Base-by-base conservation (phyloP, 345 rosid species). In the Rhodamnia rubescens region DNA sequence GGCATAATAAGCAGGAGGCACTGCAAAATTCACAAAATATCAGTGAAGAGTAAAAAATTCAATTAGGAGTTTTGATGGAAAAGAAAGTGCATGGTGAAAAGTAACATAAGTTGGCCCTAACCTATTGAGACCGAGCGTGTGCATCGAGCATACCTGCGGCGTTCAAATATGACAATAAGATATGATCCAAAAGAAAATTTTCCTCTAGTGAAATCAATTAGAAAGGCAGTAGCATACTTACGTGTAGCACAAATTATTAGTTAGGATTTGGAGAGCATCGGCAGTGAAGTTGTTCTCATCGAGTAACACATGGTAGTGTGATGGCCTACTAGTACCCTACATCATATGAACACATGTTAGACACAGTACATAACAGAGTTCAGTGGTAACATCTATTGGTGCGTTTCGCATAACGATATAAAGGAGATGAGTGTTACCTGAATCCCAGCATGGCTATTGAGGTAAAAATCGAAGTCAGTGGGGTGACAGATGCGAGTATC, bases 371-470 rank as follows among this genome's bases (percentile, higher is more conserved):
- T 69, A 64, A 64, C 75, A 69, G 12, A 69, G 47, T 69, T 64
- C 44, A 69, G 32, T 4, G 12, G 7, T 8, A 64, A 64, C 78
- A 69, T 32, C 24, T 3, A 16, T 8, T 4, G 44, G 44, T 32
- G 78, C 11, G 3, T 32, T 69, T 32, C 11, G 5, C 47, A 3
- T 15, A 29, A 36, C 74, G 29, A 42, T 42, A 42, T 29, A 61
- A 61, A 61, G 42, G 42, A 61, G 47, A 69, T 54, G 8, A 5
- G 16, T 12, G 29, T 86, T 85, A 94, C 99, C 98, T 95, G 90
- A 7, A 92, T 95, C 10, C 95, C 95, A n/a, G 96, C 97, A 81
- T 95, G 99, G 82, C 99, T 95, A 85, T 95, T 95, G 3, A 97
- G 89, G 75, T 87, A 97, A 85, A 97, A 97, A 51, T 97, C 98